Base-by-base conservation (phyloP, 208 protist genomes). In the Acanthamoeba triangularis region DNA sequence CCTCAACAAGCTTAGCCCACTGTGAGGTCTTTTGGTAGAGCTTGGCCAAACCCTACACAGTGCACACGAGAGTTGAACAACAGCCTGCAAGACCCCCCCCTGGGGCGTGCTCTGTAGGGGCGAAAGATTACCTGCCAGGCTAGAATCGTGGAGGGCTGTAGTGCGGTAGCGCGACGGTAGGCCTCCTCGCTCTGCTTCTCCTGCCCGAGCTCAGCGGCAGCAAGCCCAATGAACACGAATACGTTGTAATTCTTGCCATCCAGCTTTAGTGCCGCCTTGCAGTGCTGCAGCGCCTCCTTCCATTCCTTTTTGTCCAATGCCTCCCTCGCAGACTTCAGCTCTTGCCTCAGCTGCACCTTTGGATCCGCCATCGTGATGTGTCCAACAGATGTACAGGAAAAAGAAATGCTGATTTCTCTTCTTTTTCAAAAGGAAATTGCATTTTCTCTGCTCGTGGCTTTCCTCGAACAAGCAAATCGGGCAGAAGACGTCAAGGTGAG, bases 201-300 rank as follows among this genome's bases (percentile, higher is more conserved):
- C 63, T 92, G 87, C 37, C 87, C 87, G 33, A 92, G 63, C 44
- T 92, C 87, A 30, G 87, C 63, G 33, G 87, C 87, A 52, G 87
- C 87, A 0, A 92, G 37, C 8, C 87, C 87, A 10, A 92, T 33
- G 59, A 92, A 92, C 8, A 92, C 63, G 25, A 49, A 92, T 7
- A 52, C 87, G 41, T 92, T 92, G 61, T 92, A 92, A 41, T 92
- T 92, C 61, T 92, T 92, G 87, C 28, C 10, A 30, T 92, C 87
- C 8, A 92, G n/a, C 87, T 67, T 74, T 13, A 92, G 87, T 44
- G 59, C 87, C 37, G 87, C 47, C 41, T 92, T 92, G 61, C 87
- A 92, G 37, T 92, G 87, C 87, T 92, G 54, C 87, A 92, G 54
- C 61, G 87, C 87, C 61, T 92, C 87, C 63, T 54, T 67, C 87